Base-by-base conservation (phyloP, 2,329 filamentous ascomycete species). In the Sodiomyces alkalinus region DNA sequence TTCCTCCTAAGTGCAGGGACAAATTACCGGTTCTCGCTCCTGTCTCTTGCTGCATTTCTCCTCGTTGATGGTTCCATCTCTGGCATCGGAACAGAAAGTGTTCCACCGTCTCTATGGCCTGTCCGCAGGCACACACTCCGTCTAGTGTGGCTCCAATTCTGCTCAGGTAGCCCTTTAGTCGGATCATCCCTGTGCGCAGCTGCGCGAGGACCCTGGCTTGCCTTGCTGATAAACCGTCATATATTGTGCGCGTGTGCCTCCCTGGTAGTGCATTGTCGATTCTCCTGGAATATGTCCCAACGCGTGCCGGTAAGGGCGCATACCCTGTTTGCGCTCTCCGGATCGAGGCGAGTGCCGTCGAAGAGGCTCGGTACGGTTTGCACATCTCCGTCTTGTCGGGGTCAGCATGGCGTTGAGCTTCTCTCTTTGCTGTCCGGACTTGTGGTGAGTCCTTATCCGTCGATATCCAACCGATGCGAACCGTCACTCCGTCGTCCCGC, bases 71-170 rank as follows among this genome's bases (percentile, higher is more conserved):
- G 7, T 39, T 44, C 46, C 36, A 48, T 30, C 41, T 41, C 30
- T 16, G 37, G 31, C 32, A 47, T 36, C 35, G 34, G 32, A 45
- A 45, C 31, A 47, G 39, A 18, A 46, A 44, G 38, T 45, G 36
- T 24, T 45, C 35, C n/a, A 41, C 38, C 19, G 35, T 46, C 29
- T 46, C 40, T 44, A 31, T 40, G 16, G 27, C 36, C 28, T 33
- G 27, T 16, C 33, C 33, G 19, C 30, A 36, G 13, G 26, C 30
- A 23, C 28, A 38, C 27, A 33, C 22, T 17, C 28, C 23, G 22
- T 20, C 31, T 19, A 20, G 14, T 21, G 14, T 19, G 10, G 23
- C 36, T 25, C 24, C 27, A 15, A 36, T 36, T 17, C 29, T 25
- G 22, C 27, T 24, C 9, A 38, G 32, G 23, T 21, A 40, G 9